Evolutionary conservation across 495 filamentous ascomycete genomes (phyloP), one percentile per base, ranked within the genome.

Genomic region (Glarea lozoyensis): DNA sequence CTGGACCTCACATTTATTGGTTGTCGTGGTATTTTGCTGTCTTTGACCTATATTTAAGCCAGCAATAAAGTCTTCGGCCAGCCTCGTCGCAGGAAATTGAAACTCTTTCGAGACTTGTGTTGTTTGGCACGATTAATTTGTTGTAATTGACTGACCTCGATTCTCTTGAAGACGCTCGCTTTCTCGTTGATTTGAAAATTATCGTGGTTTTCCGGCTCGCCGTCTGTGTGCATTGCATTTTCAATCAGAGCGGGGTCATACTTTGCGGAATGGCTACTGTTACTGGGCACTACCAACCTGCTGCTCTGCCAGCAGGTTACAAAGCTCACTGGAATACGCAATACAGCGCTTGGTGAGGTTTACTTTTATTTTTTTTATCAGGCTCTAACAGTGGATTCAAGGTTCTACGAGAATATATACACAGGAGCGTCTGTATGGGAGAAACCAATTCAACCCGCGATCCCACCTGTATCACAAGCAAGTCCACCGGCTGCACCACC

Each of bases 351-450:
- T 50, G 42, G 48, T 46, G 17, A 42, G 39, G 10, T 11, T 37
- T 10, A 16, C 4, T 3, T 3, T 5, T 21, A 6, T 5, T 20
- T 4, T 24, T 20, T 16, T 15, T 3, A 19, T 20, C 16, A 29
- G 13, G 34, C 19, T 29, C 6, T 7, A 5, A 20, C 5, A 19
- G 19, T 9, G 9, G 16, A 29, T n/a, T 37, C 11, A 11, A 50
- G 48, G 42, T 50, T 35, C 32, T 50, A 50, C 27, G 48, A 50
- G 15, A 50, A 50, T 18, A 42, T 45, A 13, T 50, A 50, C 22
- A 50, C 42, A 0, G 37, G 42, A 12, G 37, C 21, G 17, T 36
- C 48, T 21, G 42, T 45, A 4, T 50, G 48, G 48, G 37, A 21
- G 10, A 41, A 25, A 38, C 48, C 48, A 16, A 50, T 37, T 12